Conservation (phyloP, 208 protist genomes). For the Trypanosoma boissoni region DNA sequence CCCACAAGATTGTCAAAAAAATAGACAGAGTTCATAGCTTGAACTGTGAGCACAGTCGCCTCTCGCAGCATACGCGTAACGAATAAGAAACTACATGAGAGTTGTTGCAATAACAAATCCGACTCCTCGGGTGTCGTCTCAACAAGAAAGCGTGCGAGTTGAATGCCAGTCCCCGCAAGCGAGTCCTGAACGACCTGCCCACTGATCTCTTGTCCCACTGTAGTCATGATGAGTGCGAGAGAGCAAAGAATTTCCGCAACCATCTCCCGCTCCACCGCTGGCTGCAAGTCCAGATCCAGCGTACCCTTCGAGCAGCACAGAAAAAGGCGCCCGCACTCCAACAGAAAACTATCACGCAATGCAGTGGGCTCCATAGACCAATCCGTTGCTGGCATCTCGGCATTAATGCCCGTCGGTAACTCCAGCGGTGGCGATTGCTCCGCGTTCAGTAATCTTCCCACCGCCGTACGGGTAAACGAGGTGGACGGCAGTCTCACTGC, state of each 20-base stretch:
- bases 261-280: slow-evolving; percentile 1
- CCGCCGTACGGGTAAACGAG: too few relatives aligned
- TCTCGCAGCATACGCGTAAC: slow-evolving; percentile 36
- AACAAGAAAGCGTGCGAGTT: slow-evolving; percentile 39
- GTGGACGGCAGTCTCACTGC: not conserved
- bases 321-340: slow-evolving; percentile 25
- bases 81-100: slow-evolving; percentile 47
- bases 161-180: slow-evolving; percentile 24
- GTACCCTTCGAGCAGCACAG: slow-evolving; percentile 20
- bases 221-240: slow-evolving; percentile 20
- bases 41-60: slow-evolving; percentile 27
- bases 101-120: slow-evolving; percentile 30
- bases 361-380: too few relatives aligned
- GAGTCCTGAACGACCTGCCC: slow-evolving; percentile 10
- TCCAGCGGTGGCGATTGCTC: slow-evolving; percentile 4
- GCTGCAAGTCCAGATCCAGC: not conserved
- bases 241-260: slow-evolving; percentile 18
- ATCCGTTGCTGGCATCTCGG: too few relatives aligned
- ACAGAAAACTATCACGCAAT: slow-evolving; percentile 4
- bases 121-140: slow-evolving; percentile 9
- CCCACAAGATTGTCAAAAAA: slow-evolving; percentile 52
- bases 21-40: slow-evolving; percentile 56
- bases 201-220: slow-evolving; percentile 1
- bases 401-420: too few relatives aligned
- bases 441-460: not conserved